Evolutionary conservation across 345 rosid genomes (phyloP), one percentile per base, ranked within the genome.

Genomic region (Atalantia buxifolia): DNA sequence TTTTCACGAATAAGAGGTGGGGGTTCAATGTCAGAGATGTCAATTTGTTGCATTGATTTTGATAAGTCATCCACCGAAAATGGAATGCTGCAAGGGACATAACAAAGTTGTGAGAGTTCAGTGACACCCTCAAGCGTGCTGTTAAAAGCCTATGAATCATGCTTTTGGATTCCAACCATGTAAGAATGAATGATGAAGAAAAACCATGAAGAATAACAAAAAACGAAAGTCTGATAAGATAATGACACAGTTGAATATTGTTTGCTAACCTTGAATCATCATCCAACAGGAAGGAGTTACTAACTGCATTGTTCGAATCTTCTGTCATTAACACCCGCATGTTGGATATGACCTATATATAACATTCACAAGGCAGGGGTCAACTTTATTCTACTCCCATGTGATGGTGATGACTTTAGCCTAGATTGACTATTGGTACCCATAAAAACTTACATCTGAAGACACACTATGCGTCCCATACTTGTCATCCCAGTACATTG

Each of bases 401-500:
- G 57, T 27, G 77, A 77, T 36, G 27, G 75, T 78, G 78, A 79
- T 69, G 80, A 62, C 48, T 67, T 55, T 73, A 68, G 65, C 55
- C 80, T 53, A 78, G 79, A 45, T 38, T 24, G 59, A 74, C 65
- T 48, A 57, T 84, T 63, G 70, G 75, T 76, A 80, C 74, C 35
- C 57, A 53, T 62, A 22, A 22, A 69, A 84, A 86, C 98, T 90
- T 87, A 94, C 98, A 77, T 94, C 98, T 0, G 93, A 72, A 59
- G 98, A 87, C 64, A 94, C 98, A 60, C 98, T 94, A 22, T 92
- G 98, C 0, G 97, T 93, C 79, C 95, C 97, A 62, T 94, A 94
- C 86, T 94, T 94, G 90, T 94, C 98, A 50, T 94, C 98, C 98
- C 98, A 94, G 79, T 93, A 94, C 98, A 94, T 91, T 0, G 98